A percentile compares a stretch with the other conserved stretches of the same genome.
Conservation (phyloP, 306 rosid species). For the Vigna trinervia region DNA sequence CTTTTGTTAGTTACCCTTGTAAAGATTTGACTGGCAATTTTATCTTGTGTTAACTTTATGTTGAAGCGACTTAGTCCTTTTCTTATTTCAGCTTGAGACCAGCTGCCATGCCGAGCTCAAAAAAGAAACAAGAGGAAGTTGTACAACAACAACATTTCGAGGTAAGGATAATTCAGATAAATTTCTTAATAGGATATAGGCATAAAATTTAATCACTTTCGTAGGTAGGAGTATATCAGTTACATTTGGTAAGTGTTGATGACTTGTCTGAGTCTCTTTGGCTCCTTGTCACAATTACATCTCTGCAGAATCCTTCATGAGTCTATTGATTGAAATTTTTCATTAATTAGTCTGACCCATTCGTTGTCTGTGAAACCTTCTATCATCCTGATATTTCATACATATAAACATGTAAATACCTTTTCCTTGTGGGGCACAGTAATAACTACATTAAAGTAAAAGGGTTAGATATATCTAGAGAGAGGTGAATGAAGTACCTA, state of each 20-base stretch:
- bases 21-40: conserved; percentile 22
- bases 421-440: not conserved
- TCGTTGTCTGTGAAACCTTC: not conserved
- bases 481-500: not conserved
- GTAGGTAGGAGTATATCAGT: not conserved
- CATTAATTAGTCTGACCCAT: not conserved
- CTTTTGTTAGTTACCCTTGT: not conserved
- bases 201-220: conserved; percentile 30
- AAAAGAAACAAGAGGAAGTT: conserved; percentile 67
- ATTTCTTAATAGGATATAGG: conserved; percentile 32
- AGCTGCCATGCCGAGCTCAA: conserved; percentile 46
- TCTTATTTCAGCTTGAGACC: conserved; percentile 69
- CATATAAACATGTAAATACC: not conserved
- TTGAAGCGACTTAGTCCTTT: conserved; percentile 34
- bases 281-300: not conserved
- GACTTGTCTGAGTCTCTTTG: conserved; percentile 12
- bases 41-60: conserved; percentile 27
- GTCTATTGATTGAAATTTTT: conserved; percentile 21
- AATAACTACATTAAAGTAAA: not conserved
- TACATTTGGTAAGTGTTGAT: not conserved
- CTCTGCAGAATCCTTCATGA: conserved; percentile 3
- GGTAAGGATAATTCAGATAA: conserved; percentile 52
- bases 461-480: not conserved
- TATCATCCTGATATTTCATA: not conserved
- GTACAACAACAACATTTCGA: conserved; percentile 50